Evolutionary conservation across 2,329 filamentous ascomycete genomes (phyloP), one percentile per base, ranked within the genome.

Genomic region (Allantophomopsis cytisporea): DNA sequence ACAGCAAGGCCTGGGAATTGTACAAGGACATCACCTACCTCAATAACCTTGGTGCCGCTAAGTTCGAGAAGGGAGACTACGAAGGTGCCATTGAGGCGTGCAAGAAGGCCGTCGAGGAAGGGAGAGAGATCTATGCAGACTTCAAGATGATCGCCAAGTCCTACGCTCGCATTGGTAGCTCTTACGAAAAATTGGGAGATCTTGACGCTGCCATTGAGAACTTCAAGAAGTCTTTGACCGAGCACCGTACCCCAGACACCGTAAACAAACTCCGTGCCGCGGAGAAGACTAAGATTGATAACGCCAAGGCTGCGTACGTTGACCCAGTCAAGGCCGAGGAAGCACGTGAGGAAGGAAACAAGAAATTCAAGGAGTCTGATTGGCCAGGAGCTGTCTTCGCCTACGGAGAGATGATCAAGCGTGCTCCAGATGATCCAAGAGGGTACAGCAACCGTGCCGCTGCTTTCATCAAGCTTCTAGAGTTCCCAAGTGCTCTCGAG

Each of bases 81-180:
- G 74, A 93, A 54, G 83, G 80, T 42, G 80, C 82, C 49, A 87
- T 98, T 47, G 83, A 93, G 52, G 67, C 80, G 13, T 98, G 91
- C 65, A 78, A 83, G 52, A 77, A 86, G 64, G 91, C 93, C 10
- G 74, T 94, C 39, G 82, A 93, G 50, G 83, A 96, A 60, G 91
- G 91, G 41, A 85, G 91, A 43, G 73, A 82, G 52, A 78, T 93
- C 50, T 82, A 87, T 41, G 88, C 91, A 46, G 91, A 98, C 65
- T 98, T 96, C 71, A 98, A 98, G 76, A 73, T 88, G 55, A 89
- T 98, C 49, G 88, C 93, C 57, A 96, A 95, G 77, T 84, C 89
- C n/a, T 95, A 91, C 54, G 87, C 88, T 31, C 86, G 91, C 51
- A 94, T 98, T 50, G 91, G 91, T 47, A 75, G 79, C n/a, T 79